A percentile compares a stretch with the other conserved stretches of the same genome.
phyloP scores from a whole-genome alignment of 2,329 filamentous ascomycete genomes.

The Paradendryphiella salina region DNA sequence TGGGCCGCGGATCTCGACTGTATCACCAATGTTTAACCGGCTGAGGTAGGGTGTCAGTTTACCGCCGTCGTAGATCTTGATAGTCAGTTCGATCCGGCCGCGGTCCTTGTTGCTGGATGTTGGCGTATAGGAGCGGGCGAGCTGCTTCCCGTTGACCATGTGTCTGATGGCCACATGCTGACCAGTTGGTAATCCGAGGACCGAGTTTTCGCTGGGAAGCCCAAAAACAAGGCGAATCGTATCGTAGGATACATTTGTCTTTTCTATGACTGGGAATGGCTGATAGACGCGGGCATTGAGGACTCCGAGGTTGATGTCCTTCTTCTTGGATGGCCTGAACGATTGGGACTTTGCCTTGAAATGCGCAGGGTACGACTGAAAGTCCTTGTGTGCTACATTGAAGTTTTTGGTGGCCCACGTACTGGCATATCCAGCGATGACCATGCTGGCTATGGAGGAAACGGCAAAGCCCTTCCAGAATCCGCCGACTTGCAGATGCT shows the following conservation, averaged over 20 bases:
- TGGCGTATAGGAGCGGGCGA: conserved; percentile 32
- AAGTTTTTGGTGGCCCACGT: conserved; percentile 16
- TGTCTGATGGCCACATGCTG: conserved; percentile 50
- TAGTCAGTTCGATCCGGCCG: conserved; percentile 56
- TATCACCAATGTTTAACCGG: conserved; percentile 54
- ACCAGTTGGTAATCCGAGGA: conserved; percentile 44
- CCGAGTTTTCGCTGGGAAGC: conserved; percentile 25
- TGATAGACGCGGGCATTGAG: conserved; percentile 56
- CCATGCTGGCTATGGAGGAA: conserved; percentile 14
- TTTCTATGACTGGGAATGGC: conserved; percentile 49
- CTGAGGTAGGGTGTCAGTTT: conserved; percentile 55
- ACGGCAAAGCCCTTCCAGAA: conserved; percentile 22
- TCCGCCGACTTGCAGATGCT: conserved; percentile 11
- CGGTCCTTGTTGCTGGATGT: conserved; percentile 62
- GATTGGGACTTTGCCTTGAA: conserved; percentile 16
- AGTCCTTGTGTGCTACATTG: conserved; percentile 19
- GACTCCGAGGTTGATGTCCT: conserved; percentile 47
- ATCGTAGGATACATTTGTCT: conserved; percentile 21
- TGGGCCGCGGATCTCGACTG: conserved; percentile 58
- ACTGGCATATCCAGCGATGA: conserved; percentile 11
- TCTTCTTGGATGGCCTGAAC: conserved; percentile 10
- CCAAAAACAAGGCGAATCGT: conserved; percentile 34
- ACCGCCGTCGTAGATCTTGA: conserved; percentile 58
- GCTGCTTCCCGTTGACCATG: conserved; percentile 65
- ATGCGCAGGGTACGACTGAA: conserved; percentile 19